Base-by-base conservation (phyloP, 495 filamentous ascomycete genomes). In the Podospora sp. region DNA sequence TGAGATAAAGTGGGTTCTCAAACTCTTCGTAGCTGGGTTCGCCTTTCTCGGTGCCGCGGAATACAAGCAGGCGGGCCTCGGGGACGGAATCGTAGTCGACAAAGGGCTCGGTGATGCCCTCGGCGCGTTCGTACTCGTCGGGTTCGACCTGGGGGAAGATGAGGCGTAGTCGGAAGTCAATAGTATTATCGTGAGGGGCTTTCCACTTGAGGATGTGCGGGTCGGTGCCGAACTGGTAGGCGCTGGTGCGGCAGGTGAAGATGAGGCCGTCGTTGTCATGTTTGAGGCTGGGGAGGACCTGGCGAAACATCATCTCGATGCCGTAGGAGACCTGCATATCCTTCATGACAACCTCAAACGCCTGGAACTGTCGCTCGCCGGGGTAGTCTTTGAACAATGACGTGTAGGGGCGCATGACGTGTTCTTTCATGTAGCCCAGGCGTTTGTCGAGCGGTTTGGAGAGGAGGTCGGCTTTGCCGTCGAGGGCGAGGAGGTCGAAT, bases 181-280 rank as follows among this genome's bases (percentile, higher is more conserved):
- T 85, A 0, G 92, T 93, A 78, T 99, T 99, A 72, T 99, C 95
- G 26, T 89, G 79, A 5, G 90, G 90, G 0, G 94, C 92, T 75
- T 99, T 99, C 95, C 95, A 99, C 78, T 99, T 99, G 24, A 99
- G 82, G 68, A 97, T 97, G 72, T 94, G 89, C 50, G 86, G 85
- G 76, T 99, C 95, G 7, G 95, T 98, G 69, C 95, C 95, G 63
- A 89, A 90, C 69, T 88, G 87, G 81, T 99, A 99, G 1, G 90
- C 87, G 29, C 89, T 90, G 68, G 84, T 89, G 63, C 92, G 88
- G 75, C 94, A 96, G 36, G 95, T 97, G 81, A 99, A 99, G 73
- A 99, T 96, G 21, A 99, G 84, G 27, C 95, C 95, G 77, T 99
- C 95, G 72, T 96, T 97, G 36, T 95, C 92, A 74, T 99, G 95